Percentiles rank a stretch among this genome's conserved stretches.
Conservation (phyloP, 371 early-diverging fungal species). For the Blakeslea trispora region DNA sequence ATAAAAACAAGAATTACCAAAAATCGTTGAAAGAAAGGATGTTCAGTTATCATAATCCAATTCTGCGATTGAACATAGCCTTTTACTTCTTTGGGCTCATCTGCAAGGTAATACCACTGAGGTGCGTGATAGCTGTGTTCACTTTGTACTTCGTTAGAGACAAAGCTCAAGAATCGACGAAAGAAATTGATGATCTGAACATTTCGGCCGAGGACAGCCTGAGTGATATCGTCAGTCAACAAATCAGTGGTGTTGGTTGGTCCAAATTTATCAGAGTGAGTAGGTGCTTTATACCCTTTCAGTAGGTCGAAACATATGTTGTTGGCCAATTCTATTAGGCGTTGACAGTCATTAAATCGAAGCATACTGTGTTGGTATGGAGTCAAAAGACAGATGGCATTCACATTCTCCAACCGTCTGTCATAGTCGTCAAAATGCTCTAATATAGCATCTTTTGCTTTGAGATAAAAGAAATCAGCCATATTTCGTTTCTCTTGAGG, state of each 20-base stretch:
- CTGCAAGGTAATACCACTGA: neutral
- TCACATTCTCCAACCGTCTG: slow-evolving; percentile 21
- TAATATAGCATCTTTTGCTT: slow-evolving; percentile 12
- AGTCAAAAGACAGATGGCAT: slow-evolving; percentile 10
- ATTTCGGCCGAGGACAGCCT: slow-evolving; percentile 9
- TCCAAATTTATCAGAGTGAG: neutral
- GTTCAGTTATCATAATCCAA: slow-evolving; percentile 1
- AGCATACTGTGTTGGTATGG: slow-evolving; percentile 16
- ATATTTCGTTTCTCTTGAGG: slow-evolving; percentile 11
- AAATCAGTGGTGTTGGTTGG: too few species aligned
- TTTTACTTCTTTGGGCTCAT: slow-evolving; percentile 10
- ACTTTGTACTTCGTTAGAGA: neutral
- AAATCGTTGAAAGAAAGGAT: slow-evolving; percentile 1
- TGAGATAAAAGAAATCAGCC: slow-evolving; percentile 17
- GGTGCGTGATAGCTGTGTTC: neutral
- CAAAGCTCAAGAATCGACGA: neutral
- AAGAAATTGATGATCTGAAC: neutral
- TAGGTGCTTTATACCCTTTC: neutral
- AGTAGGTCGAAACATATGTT: slow-evolving; percentile 19
- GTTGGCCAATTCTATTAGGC: slow-evolving; percentile 8
- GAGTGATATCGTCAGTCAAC: neutral
- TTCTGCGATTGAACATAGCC: slow-evolving; percentile 1
- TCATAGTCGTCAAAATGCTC: slow-evolving; percentile 25
- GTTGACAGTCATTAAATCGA: slow-evolving; percentile 7
- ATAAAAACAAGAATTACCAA: too few species aligned